These are phyloP conservation scores for Camelina laxa DNA, from an alignment of 345 rosid genomes.

Conservation along the genomic window DNA sequence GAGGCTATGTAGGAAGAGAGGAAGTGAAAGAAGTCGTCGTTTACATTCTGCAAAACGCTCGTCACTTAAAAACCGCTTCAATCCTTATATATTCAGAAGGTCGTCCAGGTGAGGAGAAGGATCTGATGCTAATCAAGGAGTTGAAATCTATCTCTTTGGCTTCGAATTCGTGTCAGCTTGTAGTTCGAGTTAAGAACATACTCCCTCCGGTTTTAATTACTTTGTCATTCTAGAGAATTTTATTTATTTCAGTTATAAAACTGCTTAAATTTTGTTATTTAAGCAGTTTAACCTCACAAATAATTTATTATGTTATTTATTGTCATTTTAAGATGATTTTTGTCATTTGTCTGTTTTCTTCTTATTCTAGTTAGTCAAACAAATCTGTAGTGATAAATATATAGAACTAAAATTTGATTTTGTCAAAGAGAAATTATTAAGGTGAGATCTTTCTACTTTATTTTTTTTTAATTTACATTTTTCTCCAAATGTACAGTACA, in stretches of 20 bases:
- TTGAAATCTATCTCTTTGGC: constrained; percentile 7
- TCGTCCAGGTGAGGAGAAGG: background rate
- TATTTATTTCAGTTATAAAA: too few relatives aligned
- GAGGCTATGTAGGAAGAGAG: background rate
- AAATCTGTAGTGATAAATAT: too few relatives aligned
- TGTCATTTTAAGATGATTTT: too few relatives aligned
- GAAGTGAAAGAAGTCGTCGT: background rate
- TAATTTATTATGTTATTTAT: too few relatives aligned
- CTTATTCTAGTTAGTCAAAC: too few relatives aligned
- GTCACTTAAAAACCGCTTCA: background rate
- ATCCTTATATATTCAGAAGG: background rate
- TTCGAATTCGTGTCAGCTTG: constrained; percentile 20
- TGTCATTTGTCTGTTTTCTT: too few relatives aligned
- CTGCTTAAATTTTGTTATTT: too few relatives aligned
- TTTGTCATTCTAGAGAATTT: too few relatives aligned
- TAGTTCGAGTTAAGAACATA: background rate
- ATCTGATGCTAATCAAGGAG: background rate
- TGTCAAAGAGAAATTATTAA: background rate
- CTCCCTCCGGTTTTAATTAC: too few relatives aligned
- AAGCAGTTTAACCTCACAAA: too few relatives aligned
- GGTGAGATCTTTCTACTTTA: background rate
- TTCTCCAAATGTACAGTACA: background rate
- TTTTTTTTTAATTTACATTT: background rate
- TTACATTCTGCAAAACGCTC: background rate
- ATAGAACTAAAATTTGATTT: background rate